These are phyloP conservation scores for Fraxinus floribunda DNA, from an alignment of 305 asterid genomes.

Conservation along the genomic window DNA sequence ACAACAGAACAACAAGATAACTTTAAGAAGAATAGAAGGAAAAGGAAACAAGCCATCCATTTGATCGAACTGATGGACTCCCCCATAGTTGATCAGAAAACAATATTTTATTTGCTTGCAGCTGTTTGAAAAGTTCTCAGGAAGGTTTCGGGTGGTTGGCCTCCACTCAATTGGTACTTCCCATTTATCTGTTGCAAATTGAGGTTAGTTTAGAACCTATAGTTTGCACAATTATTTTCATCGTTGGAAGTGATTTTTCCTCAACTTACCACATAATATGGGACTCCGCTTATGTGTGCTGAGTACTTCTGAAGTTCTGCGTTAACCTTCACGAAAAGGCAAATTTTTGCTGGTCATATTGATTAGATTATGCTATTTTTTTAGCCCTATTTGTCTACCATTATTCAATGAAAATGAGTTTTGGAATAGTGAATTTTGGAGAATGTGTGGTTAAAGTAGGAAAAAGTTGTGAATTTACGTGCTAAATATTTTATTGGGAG, in stretches of 20 bases:
- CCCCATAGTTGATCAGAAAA: neutral
- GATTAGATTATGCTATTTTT: neutral
- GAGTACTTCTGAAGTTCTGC: conserved; percentile 58
- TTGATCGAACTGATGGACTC: neutral
- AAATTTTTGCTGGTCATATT: neutral
- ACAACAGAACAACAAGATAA: neutral
- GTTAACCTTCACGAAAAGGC: conserved; percentile 40
- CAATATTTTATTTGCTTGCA: conserved; percentile 23
- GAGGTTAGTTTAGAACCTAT: neutral
- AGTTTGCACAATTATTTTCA: neutral
- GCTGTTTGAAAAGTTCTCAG: conserved; percentile 61
- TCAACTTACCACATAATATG: conserved; percentile 58
- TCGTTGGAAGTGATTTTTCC: neutral
- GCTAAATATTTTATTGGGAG: too few species aligned
- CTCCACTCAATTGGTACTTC: conserved; percentile 59
- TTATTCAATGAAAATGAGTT: too few species aligned
- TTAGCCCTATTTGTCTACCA: too few species aligned
- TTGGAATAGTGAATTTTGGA: too few species aligned
- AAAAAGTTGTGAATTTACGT: too few species aligned
- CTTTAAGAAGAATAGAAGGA: neutral
- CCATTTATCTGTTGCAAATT: conserved; percentile 50
- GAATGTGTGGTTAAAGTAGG: too few species aligned
- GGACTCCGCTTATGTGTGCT: conserved; percentile 57
- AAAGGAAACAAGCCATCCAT: neutral
- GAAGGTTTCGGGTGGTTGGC: conserved; percentile 68